Evolutionary conservation across 257 asterid species (phyloP).

Genomic region (Solanum paucissectum): DNA sequence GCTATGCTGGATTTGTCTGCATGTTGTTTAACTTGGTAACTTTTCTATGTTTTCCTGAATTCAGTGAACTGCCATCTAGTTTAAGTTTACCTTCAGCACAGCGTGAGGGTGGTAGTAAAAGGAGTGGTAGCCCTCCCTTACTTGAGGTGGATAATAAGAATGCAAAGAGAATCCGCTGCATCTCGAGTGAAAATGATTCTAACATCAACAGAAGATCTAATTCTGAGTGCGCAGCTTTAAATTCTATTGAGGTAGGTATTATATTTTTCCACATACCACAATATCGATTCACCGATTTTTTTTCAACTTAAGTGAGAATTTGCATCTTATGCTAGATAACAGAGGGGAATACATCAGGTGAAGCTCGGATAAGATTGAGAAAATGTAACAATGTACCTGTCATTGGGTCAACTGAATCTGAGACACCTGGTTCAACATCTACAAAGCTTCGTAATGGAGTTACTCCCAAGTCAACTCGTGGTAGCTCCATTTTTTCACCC

Average conservation of each 20-base stretch:
- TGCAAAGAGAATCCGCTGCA: constrained; percentile 28
- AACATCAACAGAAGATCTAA: constrained; percentile 16
- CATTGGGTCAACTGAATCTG: constrained; percentile 20
- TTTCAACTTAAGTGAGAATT: not conserved
- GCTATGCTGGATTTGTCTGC: not conserved
- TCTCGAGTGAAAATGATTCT: constrained; percentile 18
- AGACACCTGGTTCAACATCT: constrained; percentile 43
- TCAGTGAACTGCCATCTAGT: constrained; percentile 41
- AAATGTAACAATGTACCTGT: constrained; percentile 46
- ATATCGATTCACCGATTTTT: not conserved
- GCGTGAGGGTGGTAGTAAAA: constrained; percentile 21
- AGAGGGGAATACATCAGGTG: constrained; percentile 15
- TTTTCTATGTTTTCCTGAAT: not conserved
- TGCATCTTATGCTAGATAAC: constrained; percentile 33
- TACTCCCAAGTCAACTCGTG: constrained; percentile 63
- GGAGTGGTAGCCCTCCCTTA: constrained; percentile 20
- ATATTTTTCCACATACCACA: not conserved
- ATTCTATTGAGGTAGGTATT: constrained; percentile 33
- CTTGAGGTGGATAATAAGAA: constrained; percentile 33
- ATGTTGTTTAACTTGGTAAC: constrained; percentile 9
- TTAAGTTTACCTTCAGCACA: constrained; percentile 24
- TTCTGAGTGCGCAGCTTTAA: constrained; percentile 9
- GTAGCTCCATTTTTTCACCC: constrained; percentile 83
- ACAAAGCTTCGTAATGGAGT: constrained; percentile 22
- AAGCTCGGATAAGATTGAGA: constrained; percentile 54